Evolutionary conservation across 2,329 filamentous ascomycete genomes (phyloP).

Genomic region (Cladosporium sp.): DNA sequence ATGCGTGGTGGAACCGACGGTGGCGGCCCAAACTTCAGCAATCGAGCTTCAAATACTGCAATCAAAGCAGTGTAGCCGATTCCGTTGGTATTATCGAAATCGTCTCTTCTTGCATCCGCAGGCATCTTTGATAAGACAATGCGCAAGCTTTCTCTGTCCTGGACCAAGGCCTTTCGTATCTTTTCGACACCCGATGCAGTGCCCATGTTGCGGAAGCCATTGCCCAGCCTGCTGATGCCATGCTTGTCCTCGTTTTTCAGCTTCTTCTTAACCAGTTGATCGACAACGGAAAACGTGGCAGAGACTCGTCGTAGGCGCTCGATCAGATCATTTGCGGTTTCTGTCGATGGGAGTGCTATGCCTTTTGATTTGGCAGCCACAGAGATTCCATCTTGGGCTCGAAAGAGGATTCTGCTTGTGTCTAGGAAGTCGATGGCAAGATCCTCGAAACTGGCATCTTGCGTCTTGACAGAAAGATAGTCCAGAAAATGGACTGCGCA

Average conservation of each 20-base stretch:
- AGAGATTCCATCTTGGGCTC: slow-evolving; percentile 67
- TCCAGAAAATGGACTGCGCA: slow-evolving; percentile 68
- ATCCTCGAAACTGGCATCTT: slow-evolving; percentile 39
- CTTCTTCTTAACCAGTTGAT: slow-evolving; percentile 49
- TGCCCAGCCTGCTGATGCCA: slow-evolving; percentile 61
- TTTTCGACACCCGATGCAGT: slow-evolving; percentile 63
- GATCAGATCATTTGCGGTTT: slow-evolving; percentile 63
- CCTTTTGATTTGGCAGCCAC: slow-evolving; percentile 55
- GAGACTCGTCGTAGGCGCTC: slow-evolving; percentile 64
- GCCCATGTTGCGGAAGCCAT: slow-evolving; percentile 66
- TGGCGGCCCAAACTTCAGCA: slow-evolving; percentile 30
- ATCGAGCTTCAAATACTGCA: slow-evolving; percentile 53
- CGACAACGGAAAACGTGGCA: slow-evolving; percentile 63
- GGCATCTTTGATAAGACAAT: slow-evolving; percentile 43
- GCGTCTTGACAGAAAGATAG: slow-evolving; percentile 54
- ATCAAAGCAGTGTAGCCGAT: slow-evolving; percentile 66
- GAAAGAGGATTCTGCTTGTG: slow-evolving; percentile 62
- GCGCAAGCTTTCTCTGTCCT: slow-evolving; percentile 62
- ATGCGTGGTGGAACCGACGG: not conserved
- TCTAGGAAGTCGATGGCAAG: slow-evolving; percentile 69
- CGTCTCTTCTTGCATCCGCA: slow-evolving; percentile 60
- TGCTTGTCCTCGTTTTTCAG: slow-evolving; percentile 62
- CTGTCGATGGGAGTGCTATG: slow-evolving; percentile 42
- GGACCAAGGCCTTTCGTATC: slow-evolving; percentile 59
- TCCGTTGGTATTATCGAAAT: slow-evolving; percentile 61